Evolutionary conservation across 75 land plant species (phyloP), one percentile per base, ranked within the genome.

Genomic region (Chamaecyparis obtusa): DNA sequence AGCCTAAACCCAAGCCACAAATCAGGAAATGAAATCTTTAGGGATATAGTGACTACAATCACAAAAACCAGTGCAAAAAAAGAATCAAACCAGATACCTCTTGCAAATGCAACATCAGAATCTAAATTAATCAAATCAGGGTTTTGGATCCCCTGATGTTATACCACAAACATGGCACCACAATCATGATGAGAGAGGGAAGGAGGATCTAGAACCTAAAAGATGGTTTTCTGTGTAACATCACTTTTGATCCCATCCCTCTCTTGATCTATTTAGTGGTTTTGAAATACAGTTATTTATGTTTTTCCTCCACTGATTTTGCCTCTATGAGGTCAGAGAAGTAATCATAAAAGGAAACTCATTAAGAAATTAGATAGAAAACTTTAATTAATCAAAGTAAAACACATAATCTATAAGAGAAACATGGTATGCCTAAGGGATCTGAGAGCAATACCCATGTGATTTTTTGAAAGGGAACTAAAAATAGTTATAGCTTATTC

Each of bases 281-380:
- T 55, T 80, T 80, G 14, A 49, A 80, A 44, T 80, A 80, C 30
- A 32, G 35, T 35, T 71, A 11, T 9, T n/a, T 71, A 9, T n/a
- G 14, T 11, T 71, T 71, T 32, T 80, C 83, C 14, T 43, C 83
- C 2, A 32, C n/a, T 10, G 49, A 24, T 36, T 74, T 48, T 27
- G 79, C 90, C 37, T 92, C 94, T 32, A 85, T 88, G 84, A 94
- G 60, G 85, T 88, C 86, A 9, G 95, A 83, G 44, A 94, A 91
- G 87, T 90, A 90, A 56, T 94, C 91, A 51, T n/a, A n/a, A n/a
- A n/a, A n/a, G n/a, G n/a, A n/a, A n/a, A n/a, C n/a, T n/a, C n/a
- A n/a, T n/a, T n/a, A n/a, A n/a, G n/a, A n/a, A n/a, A n/a, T n/a
- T n/a, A n/a, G n/a, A n/a, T n/a, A n/a, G n/a, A n/a, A n/a, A n/a